Base-by-base conservation (phyloP, 2,329 filamentous ascomycete species). In the Neonectria faginata region DNA sequence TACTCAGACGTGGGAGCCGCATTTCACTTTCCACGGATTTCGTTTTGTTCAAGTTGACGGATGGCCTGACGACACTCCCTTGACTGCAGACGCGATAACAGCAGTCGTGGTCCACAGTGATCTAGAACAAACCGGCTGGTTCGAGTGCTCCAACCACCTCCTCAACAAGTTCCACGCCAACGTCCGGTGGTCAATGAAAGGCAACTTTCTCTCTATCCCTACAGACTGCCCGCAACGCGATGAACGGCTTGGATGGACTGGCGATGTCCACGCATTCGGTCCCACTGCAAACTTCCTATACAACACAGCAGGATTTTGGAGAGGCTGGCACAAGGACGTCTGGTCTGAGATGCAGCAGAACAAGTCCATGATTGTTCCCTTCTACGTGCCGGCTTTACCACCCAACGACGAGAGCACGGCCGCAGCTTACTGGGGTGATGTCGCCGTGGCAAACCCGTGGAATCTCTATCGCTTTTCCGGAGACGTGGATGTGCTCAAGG, bases 211-310 rank as follows among this genome's bases (percentile, higher is more conserved):
- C 8, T 82, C 80, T 2, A 75, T 88, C 0, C 86, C 85, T 0
- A 89, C 85, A 0, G 87, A 89, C 69, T 87, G 85, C 67, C 85
- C 85, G 0, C 83, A 87, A 67, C 77, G 84, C 5, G 84, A 88
- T 59, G 85, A 87, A 72, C 78, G 85, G 0, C 72, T 87, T 7
- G 82, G 83, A 20, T 85, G 85, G 86, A 84, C 82, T 1, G 82
- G 86, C 29, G 82, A 86, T 66, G 76, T 80, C 8, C 82, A 83
- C 41, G 79, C 81, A 1, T 88, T 88, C 62, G 76, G 79, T 0
- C 82, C 84, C 0, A 83, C 85, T 0, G 81, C 84, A 0, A 84
- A 80, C 54, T 88, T 84, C 65, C 76, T 89, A 0, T 89, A 84
- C 72, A 78, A 87, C 67, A 82, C 83, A 0, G 44, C 79, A 0